phyloP scores from a whole-genome alignment of 306 rosid species.

The Geum urbanum region DNA sequence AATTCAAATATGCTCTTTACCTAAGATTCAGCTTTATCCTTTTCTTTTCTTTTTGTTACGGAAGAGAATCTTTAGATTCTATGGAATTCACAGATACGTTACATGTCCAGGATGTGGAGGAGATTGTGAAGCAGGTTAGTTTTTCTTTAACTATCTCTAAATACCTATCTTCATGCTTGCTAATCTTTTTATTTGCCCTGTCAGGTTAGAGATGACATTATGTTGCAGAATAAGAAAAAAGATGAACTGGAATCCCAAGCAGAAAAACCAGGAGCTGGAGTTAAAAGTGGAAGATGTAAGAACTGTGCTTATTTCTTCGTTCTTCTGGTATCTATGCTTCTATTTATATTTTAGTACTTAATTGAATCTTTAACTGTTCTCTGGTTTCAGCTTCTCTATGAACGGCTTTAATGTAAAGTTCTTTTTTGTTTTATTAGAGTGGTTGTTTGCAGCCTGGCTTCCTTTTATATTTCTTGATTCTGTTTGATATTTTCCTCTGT shows the following conservation, averaged over 20 bases:
- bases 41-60: slow-evolving; percentile 13
- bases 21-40: background rate
- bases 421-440: background rate
- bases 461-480: background rate
- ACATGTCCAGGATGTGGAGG: slow-evolving; percentile 2
- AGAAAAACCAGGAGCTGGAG: slow-evolving; percentile 20
- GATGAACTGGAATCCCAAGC: slow-evolving; percentile 28
- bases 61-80: slow-evolving; percentile 13
- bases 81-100: background rate
- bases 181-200: background rate
- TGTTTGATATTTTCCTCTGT: background rate
- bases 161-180: background rate
- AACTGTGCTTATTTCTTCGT: background rate
- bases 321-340: background rate
- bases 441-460: background rate
- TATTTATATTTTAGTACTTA: background rate
- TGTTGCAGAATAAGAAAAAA: slow-evolving; percentile 17
- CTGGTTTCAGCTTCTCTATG: background rate
- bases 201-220: slow-evolving; percentile 25
- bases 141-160: background rate
- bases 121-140: slow-evolving; percentile 27
- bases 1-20: too few species aligned
- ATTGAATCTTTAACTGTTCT: background rate
- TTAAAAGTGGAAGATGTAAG: slow-evolving; percentile 23
- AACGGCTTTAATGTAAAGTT: background rate